Conservation (phyloP, 23 red algal species). For the Rhodosorus marinus region DNA sequence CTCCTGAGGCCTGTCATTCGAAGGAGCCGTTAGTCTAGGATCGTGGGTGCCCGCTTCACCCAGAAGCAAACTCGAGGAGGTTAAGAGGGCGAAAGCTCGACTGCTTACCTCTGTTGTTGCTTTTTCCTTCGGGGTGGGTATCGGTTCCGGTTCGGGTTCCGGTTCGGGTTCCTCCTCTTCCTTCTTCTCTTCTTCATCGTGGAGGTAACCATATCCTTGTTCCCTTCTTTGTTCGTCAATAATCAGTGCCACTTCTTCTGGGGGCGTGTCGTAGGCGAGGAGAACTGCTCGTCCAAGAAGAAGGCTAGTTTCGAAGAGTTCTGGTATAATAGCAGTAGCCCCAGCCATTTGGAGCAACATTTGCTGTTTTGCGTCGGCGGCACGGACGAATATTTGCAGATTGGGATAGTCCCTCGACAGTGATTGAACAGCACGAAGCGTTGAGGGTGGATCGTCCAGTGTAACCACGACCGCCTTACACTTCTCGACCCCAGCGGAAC, state of each 20-base stretch:
- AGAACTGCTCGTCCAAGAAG: slow-evolving; percentile 84
- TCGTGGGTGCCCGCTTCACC: too few species aligned
- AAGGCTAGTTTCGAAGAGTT: slow-evolving; percentile 79
- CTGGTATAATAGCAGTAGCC: slow-evolving; percentile 87
- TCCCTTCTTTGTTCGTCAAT: slow-evolving; percentile 64
- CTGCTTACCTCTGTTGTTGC: too few species aligned
- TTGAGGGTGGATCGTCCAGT: slow-evolving; percentile 64
- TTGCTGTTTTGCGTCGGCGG: slow-evolving; percentile 67
- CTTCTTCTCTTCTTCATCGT: too few species aligned
- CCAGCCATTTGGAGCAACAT: slow-evolving; percentile 73
- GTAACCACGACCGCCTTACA: slow-evolving; percentile 87
- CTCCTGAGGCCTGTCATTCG: too few species aligned
- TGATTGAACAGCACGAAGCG: slow-evolving; percentile 56
- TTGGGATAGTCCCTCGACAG: slow-evolving; percentile 69
- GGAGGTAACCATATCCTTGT: too few species aligned
- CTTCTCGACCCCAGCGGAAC: slow-evolving; percentile 62
- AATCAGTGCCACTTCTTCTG: slow-evolving; percentile 64
- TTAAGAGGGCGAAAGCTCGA: too few species aligned
- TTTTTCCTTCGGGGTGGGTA: too few species aligned
- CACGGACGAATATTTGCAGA: slow-evolving; percentile 67
- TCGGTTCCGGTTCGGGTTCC: too few species aligned
- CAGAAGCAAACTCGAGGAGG: too few species aligned
- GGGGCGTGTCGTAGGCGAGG: slow-evolving; percentile 55
- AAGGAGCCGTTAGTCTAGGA: too few species aligned
- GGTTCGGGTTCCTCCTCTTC: too few species aligned